phyloP scores from a whole-genome alignment of 768 basidiomycete genomes.

The Butyriboletus loyo region DNA sequence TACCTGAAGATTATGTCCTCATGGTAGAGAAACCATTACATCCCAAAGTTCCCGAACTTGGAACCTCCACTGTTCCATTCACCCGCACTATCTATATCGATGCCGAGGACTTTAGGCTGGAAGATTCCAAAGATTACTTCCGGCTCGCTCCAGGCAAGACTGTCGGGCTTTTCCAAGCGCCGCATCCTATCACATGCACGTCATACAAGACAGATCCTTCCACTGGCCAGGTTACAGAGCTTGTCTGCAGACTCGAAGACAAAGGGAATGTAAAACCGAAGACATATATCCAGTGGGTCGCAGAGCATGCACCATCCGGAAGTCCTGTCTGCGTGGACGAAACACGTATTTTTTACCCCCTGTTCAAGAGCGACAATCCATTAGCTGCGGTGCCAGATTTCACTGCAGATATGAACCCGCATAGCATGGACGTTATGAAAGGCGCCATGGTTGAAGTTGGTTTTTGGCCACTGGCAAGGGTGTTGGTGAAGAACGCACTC shows the following conservation, averaged over 20 bases:
- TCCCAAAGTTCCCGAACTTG: constrained; percentile 88
- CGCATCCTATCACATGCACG: constrained; percentile 89
- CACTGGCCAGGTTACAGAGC: constrained; percentile 73
- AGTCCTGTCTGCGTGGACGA: constrained; percentile 87
- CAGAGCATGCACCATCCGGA: constrained; percentile 70
- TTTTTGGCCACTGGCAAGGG: constrained; percentile 81
- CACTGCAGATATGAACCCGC: constrained; percentile 74
- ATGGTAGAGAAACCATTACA: constrained; percentile 91
- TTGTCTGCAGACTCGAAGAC: constrained; percentile 77
- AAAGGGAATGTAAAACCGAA: constrained; percentile 77
- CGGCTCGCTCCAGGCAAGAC: constrained; percentile 96
- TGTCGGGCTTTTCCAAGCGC: constrained; percentile 93
- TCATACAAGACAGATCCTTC: constrained; percentile 75
- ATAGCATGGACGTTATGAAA: constrained; percentile 76
- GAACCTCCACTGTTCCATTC: constrained; percentile 78
- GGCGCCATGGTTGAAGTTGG: constrained; percentile 86
- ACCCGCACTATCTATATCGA: constrained; percentile 92
- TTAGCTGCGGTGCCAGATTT: constrained; percentile 66
- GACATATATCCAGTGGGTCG: constrained; percentile 97
- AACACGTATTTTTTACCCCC: constrained; percentile 84
- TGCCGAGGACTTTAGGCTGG: constrained; percentile 84
- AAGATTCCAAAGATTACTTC: constrained; percentile 95
- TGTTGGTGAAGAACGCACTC: constrained; percentile 59
- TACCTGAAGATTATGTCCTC: constrained; percentile 79
- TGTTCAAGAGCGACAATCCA: constrained; percentile 95